Conservation (phyloP, 345 rosid genomes). For the Eucalyptus leucophloia region DNA sequence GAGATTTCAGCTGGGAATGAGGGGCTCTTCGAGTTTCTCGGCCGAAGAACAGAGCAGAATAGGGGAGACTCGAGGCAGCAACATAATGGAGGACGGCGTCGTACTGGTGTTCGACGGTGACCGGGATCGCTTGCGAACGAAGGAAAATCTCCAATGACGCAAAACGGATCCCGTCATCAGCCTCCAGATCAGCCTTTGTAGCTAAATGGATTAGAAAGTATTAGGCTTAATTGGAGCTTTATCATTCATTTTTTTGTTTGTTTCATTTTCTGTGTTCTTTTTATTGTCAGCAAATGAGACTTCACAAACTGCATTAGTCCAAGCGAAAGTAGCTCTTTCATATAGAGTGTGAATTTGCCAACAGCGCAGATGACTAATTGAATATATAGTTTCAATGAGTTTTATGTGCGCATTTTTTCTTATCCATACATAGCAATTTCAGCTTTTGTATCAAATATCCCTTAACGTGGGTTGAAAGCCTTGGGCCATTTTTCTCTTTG, state of each 20-base stretch:
- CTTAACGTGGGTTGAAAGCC: neutral
- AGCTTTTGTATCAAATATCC: neutral
- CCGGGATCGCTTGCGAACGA: neutral
- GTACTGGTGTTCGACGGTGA: neutral
- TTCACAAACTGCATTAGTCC: neutral
- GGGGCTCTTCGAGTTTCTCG: neutral
- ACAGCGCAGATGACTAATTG: accelerated
- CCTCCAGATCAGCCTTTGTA: neutral
- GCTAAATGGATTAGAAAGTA: neutral
- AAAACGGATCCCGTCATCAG: neutral
- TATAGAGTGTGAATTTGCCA: neutral
- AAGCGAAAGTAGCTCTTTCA: neutral
- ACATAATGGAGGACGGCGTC: neutral
- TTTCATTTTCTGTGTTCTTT: too few relatives aligned
- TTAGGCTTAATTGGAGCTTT: neutral
- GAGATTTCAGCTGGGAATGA: neutral
- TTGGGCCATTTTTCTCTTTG: neutral
- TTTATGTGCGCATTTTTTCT: neutral
- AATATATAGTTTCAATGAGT: neutral
- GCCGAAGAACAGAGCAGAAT: neutral
- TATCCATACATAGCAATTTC: neutral
- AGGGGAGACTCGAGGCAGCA: neutral
- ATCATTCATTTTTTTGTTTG: neutral
- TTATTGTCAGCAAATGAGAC: neutral
- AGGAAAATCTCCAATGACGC: neutral